A percentile compares a stretch with the other conserved stretches of the same genome.
phyloP scores from a whole-genome alignment of 2,329 filamentous ascomycete species.

The Capronia americana region DNA sequence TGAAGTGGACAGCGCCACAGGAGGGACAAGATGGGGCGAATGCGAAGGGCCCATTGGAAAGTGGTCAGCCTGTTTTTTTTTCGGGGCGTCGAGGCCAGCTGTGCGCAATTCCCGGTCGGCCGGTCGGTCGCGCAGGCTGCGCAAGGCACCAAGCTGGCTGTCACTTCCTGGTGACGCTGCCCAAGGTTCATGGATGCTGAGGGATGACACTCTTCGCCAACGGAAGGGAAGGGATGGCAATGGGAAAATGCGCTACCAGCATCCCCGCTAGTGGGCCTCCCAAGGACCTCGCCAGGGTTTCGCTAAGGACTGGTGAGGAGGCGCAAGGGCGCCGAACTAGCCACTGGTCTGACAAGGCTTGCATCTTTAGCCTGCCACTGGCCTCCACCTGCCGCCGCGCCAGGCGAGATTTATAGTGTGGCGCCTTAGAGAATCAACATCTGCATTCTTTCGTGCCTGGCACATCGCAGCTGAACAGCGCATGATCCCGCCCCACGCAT shows the following conservation, averaged over 20 bases:
- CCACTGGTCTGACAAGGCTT: constrained; percentile 37
- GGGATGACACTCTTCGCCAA: constrained; percentile 24
- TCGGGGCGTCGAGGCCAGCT: constrained; percentile 21
- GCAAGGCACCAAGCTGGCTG: constrained; percentile 21
- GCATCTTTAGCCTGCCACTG: constrained; percentile 25
- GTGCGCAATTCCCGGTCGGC: constrained; percentile 14
- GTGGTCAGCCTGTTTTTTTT: constrained; percentile 27
- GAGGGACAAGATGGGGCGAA: constrained; percentile 30
- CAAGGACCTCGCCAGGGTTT: constrained; percentile 18
- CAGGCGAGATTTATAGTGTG: constrained; percentile 39
- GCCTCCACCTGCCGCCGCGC: constrained; percentile 32
- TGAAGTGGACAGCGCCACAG: constrained; percentile 35
- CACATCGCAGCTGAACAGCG: constrained; percentile 14
- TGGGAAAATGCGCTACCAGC: constrained; percentile 6
- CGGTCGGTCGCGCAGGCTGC: constrained; percentile 8
- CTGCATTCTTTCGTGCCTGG: constrained; percentile 8
- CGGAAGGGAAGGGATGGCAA: constrained; percentile 22
- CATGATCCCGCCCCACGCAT: constrained; percentile 3
- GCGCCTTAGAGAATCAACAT: constrained; percentile 24
- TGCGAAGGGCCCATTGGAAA: constrained; percentile 21
- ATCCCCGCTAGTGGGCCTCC: constrained; percentile 20
- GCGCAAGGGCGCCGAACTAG: constrained; percentile 27
- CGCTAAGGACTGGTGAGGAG: constrained; percentile 20
- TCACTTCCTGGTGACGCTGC: constrained; percentile 21
- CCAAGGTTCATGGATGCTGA: constrained; percentile 33